Evolutionary conservation across 768 basidiomycete genomes (phyloP).

Genomic region (Holtermannia corniformis): DNA sequence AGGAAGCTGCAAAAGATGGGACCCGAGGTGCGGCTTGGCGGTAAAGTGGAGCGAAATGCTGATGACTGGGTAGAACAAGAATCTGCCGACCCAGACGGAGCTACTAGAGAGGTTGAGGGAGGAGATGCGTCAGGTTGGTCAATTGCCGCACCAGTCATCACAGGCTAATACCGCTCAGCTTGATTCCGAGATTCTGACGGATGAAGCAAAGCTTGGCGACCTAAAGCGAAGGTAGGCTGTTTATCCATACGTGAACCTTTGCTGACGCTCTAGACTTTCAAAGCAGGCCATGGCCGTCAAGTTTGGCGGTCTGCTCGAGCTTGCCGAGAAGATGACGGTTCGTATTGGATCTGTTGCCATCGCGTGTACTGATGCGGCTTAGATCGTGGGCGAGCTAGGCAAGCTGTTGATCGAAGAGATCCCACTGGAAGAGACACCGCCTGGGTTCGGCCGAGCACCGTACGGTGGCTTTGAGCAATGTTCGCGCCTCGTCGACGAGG

Average conservation of each 20-base stretch:
- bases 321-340: slow-evolving; percentile 65
- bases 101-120: slow-evolving; percentile 58
- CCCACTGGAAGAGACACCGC: slow-evolving; percentile 66
- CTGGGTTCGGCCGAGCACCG: slow-evolving; percentile 63
- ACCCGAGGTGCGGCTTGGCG: no score
- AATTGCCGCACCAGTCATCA: neutral
- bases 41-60: no score
- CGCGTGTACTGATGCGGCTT: neutral
- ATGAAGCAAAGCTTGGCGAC: slow-evolving; percentile 71
- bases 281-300: slow-evolving; percentile 69
- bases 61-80: no score
- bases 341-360: slow-evolving; percentile 11
- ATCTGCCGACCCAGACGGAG: slow-evolving; percentile 62
- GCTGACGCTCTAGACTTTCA: slow-evolving; percentile 42
- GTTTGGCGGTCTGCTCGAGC: slow-evolving; percentile 77
- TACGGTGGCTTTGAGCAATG: slow-evolving; percentile 59
- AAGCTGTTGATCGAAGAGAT: slow-evolving; percentile 58
- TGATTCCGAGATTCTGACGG: slow-evolving; percentile 72
- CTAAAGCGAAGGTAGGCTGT: slow-evolving; percentile 59
- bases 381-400: slow-evolving; percentile 49
- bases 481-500: slow-evolving; percentile 55
- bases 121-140: slow-evolving; percentile 49
- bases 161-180: slow-evolving; percentile 40
- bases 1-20: slow-evolving; percentile 84
- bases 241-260: neutral